phyloP scores from a whole-genome alignment of 148 eudicot species.

The Rhododendron kiyosumense region DNA sequence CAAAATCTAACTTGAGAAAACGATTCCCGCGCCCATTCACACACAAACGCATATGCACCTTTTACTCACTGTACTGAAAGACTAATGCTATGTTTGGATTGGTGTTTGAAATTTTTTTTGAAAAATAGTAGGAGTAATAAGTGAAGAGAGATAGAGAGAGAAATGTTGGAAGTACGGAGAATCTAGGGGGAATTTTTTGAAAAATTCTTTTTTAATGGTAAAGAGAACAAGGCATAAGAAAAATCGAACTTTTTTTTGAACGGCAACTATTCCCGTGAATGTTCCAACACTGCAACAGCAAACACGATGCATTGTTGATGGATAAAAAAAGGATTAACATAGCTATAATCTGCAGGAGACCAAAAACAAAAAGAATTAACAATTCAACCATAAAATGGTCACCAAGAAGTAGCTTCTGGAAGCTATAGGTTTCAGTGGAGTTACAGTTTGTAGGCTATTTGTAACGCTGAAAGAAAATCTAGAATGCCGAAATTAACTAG shows the following conservation, averaged over 20 bases:
- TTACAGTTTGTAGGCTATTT: not conserved
- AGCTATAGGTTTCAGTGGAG: not conserved
- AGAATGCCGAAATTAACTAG: not conserved
- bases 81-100: too few relatives aligned
- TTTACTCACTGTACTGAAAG: too few relatives aligned
- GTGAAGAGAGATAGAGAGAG: too few relatives aligned
- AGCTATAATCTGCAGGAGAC: not conserved
- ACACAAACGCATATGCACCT: too few relatives aligned
- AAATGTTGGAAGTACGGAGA: too few relatives aligned
- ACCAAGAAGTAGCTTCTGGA: not conserved
- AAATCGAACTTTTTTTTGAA: too few relatives aligned
- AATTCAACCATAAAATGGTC: not conserved
- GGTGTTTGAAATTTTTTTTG: too few relatives aligned
- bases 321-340: too few relatives aligned
- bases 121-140: too few relatives aligned
- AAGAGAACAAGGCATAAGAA: too few relatives aligned
- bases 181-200: too few relatives aligned
- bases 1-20: not conserved
- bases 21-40: not conserved
- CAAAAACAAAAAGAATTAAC: not conserved
- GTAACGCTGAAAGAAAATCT: not conserved
- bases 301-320: not conserved
- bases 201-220: too few relatives aligned
- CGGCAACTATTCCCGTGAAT: not conserved
- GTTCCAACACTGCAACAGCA: not conserved